Evolutionary conservation across 306 rosid genomes (phyloP).

Genomic region (Castanea sativa): DNA sequence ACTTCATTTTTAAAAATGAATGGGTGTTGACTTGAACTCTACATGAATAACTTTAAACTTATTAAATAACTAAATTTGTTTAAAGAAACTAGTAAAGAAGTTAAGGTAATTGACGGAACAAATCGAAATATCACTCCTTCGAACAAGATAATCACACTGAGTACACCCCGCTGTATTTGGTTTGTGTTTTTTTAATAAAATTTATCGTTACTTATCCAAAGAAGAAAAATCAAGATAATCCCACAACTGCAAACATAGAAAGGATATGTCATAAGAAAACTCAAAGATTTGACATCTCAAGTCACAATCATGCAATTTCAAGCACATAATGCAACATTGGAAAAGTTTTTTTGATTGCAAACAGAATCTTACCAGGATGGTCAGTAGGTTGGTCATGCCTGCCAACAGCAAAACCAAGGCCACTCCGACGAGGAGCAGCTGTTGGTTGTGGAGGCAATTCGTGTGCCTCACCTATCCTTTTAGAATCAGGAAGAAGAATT

Average conservation of each 20-base stretch:
- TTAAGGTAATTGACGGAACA: neutral
- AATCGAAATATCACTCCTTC: neutral
- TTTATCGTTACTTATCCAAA: too few relatives aligned
- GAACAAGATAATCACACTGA: neutral
- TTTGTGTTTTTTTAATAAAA: too few relatives aligned
- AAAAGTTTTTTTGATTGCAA: neutral
- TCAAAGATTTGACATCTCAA: neutral
- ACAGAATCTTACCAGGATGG: constrained; percentile 42
- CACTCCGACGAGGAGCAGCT: constrained; percentile 52
- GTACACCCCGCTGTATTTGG: too few relatives aligned
- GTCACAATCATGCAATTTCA: neutral
- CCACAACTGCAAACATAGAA: neutral
- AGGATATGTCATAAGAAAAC: neutral
- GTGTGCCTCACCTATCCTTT: constrained; percentile 32
- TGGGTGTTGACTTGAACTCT: neutral
- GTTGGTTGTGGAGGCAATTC: constrained; percentile 36
- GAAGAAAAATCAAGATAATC: neutral
- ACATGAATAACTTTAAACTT: neutral
- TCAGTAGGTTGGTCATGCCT: constrained; percentile 29
- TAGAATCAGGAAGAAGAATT: constrained; percentile 58
- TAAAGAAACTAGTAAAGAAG: neutral
- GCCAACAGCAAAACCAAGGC: constrained; percentile 83
- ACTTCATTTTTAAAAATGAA: neutral
- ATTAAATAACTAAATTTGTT: neutral
- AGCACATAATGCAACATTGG: neutral